Conservation (phyloP, 768 basidiomycete species). For the Sarcomyxa edulis region DNA sequence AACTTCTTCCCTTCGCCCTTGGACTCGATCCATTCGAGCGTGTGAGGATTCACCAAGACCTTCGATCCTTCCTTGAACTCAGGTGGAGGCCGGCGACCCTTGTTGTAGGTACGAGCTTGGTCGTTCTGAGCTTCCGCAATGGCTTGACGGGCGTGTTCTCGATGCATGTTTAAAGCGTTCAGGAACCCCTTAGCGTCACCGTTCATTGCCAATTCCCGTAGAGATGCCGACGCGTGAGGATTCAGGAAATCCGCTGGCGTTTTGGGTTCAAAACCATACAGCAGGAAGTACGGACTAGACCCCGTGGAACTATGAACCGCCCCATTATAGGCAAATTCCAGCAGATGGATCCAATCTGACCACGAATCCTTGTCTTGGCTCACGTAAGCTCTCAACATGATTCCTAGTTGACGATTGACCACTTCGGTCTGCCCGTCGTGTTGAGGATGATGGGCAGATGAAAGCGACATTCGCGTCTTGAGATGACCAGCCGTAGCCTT, state of each 20-base stretch:
- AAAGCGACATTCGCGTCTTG: slow-evolving; percentile 13
- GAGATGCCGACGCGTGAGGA: slow-evolving; percentile 16
- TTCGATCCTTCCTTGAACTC: neutral
- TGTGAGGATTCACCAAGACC: no score
- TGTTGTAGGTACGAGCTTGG: slow-evolving; percentile 18
- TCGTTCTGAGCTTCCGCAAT: slow-evolving; percentile 14
- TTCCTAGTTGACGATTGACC: slow-evolving; percentile 20
- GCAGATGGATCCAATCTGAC: no score
- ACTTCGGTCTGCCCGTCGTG: slow-evolving; percentile 28
- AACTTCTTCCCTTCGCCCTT: slow-evolving; percentile 2
- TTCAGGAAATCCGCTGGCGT: slow-evolving; percentile 18
- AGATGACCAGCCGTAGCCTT: slow-evolving; percentile 11
- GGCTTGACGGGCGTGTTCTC: slow-evolving; percentile 10
- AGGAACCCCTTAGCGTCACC: slow-evolving; percentile 9
- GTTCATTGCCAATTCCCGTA: slow-evolving; percentile 6
- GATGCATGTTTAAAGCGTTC: slow-evolving; percentile 3
- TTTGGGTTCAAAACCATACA: no score
- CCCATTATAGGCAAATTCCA: no score
- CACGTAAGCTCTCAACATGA: slow-evolving; percentile 22
- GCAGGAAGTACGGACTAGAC: no score
- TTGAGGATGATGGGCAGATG: no score
- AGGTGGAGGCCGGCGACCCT: slow-evolving; percentile 7
- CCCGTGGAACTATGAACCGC: no score
- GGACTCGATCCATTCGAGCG: slow-evolving; percentile 1
- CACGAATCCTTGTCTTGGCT: slow-evolving; percentile 15